These are phyloP conservation scores for Zygosaccharomyces pseudorouxii DNA, from an alignment of 805 yeast species.

Conservation along the genomic window DNA sequence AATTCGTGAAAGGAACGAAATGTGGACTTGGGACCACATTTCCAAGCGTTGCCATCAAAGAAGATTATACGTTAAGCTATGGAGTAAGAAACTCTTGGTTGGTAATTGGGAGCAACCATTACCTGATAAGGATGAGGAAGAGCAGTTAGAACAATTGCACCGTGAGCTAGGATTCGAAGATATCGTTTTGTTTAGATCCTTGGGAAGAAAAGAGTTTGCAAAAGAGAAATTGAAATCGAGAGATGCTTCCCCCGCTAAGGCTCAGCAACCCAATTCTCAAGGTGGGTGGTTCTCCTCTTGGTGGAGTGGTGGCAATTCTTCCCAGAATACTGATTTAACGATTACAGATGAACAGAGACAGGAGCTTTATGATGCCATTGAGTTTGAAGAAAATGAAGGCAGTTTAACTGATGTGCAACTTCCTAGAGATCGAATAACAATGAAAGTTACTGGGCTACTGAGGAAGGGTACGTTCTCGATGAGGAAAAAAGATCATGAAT, in stretches of 20 bases:
- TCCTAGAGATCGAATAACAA: slow-evolving; percentile 68
- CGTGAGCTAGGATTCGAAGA: slow-evolving; percentile 64
- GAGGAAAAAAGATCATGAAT: slow-evolving; percentile 29
- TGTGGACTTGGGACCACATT: slow-evolving; percentile 87
- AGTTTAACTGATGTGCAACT: slow-evolving; percentile 46
- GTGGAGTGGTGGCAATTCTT: slow-evolving; percentile 48
- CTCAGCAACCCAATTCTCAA: slow-evolving; percentile 11
- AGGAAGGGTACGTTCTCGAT: slow-evolving; percentile 75
- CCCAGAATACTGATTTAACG: slow-evolving; percentile 37
- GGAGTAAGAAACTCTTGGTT: slow-evolving; percentile 53
- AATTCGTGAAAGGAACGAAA: slow-evolving; percentile 72
- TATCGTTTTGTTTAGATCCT: slow-evolving; percentile 75
- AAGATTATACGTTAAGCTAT: slow-evolving; percentile 57
- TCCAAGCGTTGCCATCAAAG: slow-evolving; percentile 68
- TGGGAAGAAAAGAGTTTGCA: slow-evolving; percentile 64
- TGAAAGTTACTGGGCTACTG: slow-evolving; percentile 63
- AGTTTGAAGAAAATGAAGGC: slow-evolving; percentile 65
- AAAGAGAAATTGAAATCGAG: slow-evolving; percentile 43
- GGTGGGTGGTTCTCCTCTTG: slow-evolving; percentile 68
- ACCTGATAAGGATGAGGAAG: slow-evolving; percentile 36
- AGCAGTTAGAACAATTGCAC: slow-evolving; percentile 51
- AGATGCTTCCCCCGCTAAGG: slow-evolving; percentile 14
- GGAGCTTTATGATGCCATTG: slow-evolving; percentile 91
- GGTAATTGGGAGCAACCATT: slow-evolving; percentile 31
- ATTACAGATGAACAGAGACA: slow-evolving; percentile 83